Evolutionary conservation across 768 basidiomycete species (phyloP), one percentile per base, ranked within the genome.

Genomic region (Panellus pusillus): DNA sequence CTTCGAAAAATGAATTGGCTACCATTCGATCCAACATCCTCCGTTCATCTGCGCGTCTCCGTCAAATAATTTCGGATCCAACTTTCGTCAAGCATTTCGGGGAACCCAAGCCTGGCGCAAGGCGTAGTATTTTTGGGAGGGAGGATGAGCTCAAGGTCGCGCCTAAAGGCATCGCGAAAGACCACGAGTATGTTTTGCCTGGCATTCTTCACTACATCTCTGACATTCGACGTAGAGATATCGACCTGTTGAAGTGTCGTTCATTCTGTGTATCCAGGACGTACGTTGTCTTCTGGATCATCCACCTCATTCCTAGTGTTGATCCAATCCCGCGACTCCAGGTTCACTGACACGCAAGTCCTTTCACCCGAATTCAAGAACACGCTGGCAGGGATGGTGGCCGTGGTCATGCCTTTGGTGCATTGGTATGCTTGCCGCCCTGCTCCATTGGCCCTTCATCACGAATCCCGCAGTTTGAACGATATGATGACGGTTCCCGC

Each of bases 131-230:
- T 2, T 99, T 95, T 68, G 95, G 96, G 0, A 66, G 70, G 51
- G 92, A 95, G 2, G 94, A 93, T 61, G 87, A 93, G 65, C 73
- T 97, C 28, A 98, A 97, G 72, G 84, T 83, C 0, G 91, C 93
- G 6, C 95, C 95, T 1, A 98, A 97, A 65, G 95, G 93, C 0
- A 72, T 96, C 9, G 81, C 82, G 47, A 98, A 93, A 70, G 79
- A 78, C 28, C 93, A 98, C 66, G 76, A 77, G 89, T 91, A 9
- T 20, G 60, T 37, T 37, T 47, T 42, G 19, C 27, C 15, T 60
- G 9, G 14, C 61, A 14, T 41, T 29, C 14, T 32, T 2, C 35
- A 15, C 53, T 27, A 43, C 47, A 14, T 45, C 40, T 35, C 49
- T 18, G 36, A 44, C 24, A 36, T 54, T 9, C 24, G 27, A 18